Conservation (phyloP, 164 flowering plant species). For the Brasenia schreberi region DNA sequence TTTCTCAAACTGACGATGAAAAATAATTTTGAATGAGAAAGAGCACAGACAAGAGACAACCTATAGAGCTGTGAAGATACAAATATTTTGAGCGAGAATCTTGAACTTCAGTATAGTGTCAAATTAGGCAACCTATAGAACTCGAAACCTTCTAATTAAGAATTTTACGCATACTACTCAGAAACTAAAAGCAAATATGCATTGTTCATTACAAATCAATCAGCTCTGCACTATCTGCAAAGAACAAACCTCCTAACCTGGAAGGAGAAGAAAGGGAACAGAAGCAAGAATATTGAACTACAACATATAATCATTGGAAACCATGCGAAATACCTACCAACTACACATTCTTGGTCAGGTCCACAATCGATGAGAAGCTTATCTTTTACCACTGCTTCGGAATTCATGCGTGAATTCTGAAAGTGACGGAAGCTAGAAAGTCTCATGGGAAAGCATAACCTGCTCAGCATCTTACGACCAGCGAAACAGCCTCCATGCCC, state of each 20-base stretch:
- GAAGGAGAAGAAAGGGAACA: background rate
- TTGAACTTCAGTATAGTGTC: background rate
- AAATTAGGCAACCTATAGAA: background rate
- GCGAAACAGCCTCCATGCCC: background rate
- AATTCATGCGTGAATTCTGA: background rate
- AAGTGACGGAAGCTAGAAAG: background rate
- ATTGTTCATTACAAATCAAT: background rate
- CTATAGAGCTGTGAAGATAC: no score
- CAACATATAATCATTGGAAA: background rate
- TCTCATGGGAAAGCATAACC: background rate
- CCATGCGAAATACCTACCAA: background rate
- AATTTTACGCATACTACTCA: background rate
- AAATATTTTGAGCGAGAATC: no score
- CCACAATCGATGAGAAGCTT: slow-evolving; percentile 3
- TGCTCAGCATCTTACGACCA: background rate
- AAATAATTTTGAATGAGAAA: no score
- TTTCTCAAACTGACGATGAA: no score
- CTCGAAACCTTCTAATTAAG: background rate
- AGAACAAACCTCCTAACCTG: background rate
- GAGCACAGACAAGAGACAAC: no score
- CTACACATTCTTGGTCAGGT: slow-evolving; percentile 2
- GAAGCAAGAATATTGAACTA: background rate
- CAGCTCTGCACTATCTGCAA: background rate
- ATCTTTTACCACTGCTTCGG: slow-evolving; percentile 1
- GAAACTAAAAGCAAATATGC: background rate